These are phyloP conservation scores for Pythium biforme DNA, from an alignment of 352 stramenopile genomes.

Conservation along the genomic window DNA sequence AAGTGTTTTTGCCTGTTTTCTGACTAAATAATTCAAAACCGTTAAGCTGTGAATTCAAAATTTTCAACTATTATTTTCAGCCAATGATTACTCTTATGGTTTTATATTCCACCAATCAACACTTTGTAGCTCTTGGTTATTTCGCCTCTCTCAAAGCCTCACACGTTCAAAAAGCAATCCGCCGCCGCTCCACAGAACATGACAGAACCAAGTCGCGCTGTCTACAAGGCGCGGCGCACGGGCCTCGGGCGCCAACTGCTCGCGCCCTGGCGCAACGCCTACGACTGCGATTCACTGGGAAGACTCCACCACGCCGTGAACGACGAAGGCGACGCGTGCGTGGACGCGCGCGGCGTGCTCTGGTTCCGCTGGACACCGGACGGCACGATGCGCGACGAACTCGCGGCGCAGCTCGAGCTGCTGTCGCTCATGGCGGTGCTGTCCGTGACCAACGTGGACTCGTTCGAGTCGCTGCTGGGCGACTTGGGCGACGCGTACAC, in stretches of 20 bases:
- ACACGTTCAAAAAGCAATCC: too few relatives aligned
- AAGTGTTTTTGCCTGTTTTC: too few relatives aligned
- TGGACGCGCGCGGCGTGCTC: slow-evolving; percentile 8
- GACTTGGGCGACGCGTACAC: neutral
- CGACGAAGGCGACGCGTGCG: slow-evolving; percentile 12
- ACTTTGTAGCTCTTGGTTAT: too few relatives aligned
- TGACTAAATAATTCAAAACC: too few relatives aligned
- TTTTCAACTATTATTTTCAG: too few relatives aligned
- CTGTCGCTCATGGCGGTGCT: slow-evolving; percentile 3
- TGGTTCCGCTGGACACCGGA: slow-evolving; percentile 14
- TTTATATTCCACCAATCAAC: too few relatives aligned
- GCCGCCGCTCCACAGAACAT: too few relatives aligned
- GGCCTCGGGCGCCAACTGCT: neutral
- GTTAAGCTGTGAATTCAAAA: too few relatives aligned
- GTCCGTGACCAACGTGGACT: neutral
- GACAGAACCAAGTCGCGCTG: too few relatives aligned
- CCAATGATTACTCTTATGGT: too few relatives aligned
- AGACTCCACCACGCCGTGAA: slow-evolving; percentile 8
- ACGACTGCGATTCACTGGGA: neutral
- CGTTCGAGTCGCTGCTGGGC: neutral
- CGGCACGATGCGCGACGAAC: neutral
- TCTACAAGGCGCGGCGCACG: too few relatives aligned
- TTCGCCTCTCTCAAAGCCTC: too few relatives aligned
- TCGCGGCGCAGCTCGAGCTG: slow-evolving; percentile 3
- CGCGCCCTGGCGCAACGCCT: neutral